phyloP scores from a whole-genome alignment of 129 eudicot species.

The Kitagawia praeruptora region DNA sequence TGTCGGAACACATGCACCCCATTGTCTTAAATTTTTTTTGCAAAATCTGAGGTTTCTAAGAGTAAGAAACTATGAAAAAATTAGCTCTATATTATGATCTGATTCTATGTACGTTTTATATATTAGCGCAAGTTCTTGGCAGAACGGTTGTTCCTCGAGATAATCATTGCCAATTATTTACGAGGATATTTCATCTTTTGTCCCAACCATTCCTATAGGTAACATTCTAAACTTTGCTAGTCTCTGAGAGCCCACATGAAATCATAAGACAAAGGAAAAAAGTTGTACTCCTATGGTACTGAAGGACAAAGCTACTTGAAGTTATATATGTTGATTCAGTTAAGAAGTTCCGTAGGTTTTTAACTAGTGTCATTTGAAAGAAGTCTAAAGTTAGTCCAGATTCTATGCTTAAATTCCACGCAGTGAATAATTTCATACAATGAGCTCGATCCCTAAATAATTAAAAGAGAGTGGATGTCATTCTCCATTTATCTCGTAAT shows the following conservation, averaged over 20 bases:
- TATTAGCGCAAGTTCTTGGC: no score
- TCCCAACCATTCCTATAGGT: no score
- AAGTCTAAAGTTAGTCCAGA: constrained; percentile 12
- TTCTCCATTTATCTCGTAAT: not conserved
- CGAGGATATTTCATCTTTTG: no score
- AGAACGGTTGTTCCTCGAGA: no score
- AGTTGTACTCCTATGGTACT: not conserved
- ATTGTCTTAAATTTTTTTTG: no score
- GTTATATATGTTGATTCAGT: not conserved
- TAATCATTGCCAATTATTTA: no score
- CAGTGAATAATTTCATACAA: not conserved
- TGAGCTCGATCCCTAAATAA: not conserved
- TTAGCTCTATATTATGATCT: no score
- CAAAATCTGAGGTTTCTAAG: no score
- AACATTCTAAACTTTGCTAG: not conserved
- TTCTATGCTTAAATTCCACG: not conserved
- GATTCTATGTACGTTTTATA: no score
- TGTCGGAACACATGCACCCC: no score
- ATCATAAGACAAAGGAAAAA: not conserved
- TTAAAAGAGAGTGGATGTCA: not conserved
- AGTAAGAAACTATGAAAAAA: no score
- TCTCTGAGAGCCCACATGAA: not conserved
- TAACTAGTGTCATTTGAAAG: not conserved
- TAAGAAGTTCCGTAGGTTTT: not conserved
- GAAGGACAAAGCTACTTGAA: not conserved